Conservation (phyloP, 2,329 filamentous ascomycete genomes). For the Diaporthe ampelina region DNA sequence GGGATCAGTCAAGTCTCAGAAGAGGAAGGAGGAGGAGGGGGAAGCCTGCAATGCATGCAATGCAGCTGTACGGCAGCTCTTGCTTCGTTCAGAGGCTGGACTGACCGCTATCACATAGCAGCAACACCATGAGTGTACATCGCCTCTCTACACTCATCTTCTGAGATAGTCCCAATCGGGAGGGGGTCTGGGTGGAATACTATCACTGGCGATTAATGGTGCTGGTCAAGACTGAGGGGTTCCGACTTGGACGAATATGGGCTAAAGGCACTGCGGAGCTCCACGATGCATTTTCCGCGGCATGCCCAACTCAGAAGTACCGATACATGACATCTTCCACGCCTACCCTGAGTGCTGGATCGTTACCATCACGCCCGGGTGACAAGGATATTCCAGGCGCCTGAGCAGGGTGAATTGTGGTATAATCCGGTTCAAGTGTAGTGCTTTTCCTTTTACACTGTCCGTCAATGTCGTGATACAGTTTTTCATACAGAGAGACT, state of each 20-base stretch:
- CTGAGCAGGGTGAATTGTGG: neutral
- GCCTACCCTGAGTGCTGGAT: neutral
- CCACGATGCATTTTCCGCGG: neutral
- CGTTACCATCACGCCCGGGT: neutral
- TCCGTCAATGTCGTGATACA: neutral
- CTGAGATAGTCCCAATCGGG: neutral
- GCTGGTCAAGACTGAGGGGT: constrained; percentile 12
- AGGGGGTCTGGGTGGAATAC: neutral
- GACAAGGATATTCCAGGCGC: neutral
- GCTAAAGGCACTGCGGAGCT: neutral
- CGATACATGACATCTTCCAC: constrained; percentile 24
- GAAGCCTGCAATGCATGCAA: too few relatives aligned
- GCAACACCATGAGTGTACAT: neutral
- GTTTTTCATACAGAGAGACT: neutral
- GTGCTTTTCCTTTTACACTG: neutral
- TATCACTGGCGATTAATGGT: neutral
- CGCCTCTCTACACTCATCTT: neutral
- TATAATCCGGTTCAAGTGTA: neutral
- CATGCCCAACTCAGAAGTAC: constrained; percentile 31
- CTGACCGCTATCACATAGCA: neutral
- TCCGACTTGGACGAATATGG: neutral
- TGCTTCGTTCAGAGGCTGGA: too few relatives aligned
- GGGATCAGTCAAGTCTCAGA: too few relatives aligned
- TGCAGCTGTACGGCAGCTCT: neutral
- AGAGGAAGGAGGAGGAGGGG: too few relatives aligned